phyloP scores from a whole-genome alignment of 2,329 filamentous ascomycete genomes.

The Botrytis medusae region DNA sequence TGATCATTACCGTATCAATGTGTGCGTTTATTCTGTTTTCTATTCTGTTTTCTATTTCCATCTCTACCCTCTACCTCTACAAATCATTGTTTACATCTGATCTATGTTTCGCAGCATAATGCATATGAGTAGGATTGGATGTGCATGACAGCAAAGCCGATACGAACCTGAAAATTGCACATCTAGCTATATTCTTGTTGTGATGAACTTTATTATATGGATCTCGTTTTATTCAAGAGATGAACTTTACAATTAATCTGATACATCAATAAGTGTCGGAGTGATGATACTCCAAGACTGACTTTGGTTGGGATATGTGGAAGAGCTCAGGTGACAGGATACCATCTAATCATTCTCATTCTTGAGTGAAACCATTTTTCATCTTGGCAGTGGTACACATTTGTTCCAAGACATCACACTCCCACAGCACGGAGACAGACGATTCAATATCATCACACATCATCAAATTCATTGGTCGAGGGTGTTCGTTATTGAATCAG shows the following conservation, averaged over 20 bases:
- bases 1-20: not conserved
- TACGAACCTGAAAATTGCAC: not conserved
- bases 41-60: not conserved
- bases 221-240: not conserved
- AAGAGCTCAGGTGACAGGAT: not conserved
- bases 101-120: not conserved
- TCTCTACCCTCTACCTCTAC: not conserved
- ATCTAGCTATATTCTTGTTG: not conserved
- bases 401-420: constrained; percentile 1
- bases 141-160: constrained; percentile 1
- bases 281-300: not conserved
- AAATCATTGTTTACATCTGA: not conserved
- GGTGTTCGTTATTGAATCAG: not conserved
- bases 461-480: too few relatives aligned
- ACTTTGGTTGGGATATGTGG: not conserved
- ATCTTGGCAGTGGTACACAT: not conserved
- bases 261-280: not conserved
- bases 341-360: not conserved
- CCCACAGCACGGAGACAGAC: not conserved
- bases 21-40: not conserved
- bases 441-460: not conserved
- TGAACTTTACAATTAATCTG: constrained; percentile 1
- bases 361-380: not conserved
- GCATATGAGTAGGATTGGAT: not conserved
- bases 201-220: not conserved